phyloP scores from a whole-genome alignment of 805 yeast species.

The Pichia membranifaciens region DNA sequence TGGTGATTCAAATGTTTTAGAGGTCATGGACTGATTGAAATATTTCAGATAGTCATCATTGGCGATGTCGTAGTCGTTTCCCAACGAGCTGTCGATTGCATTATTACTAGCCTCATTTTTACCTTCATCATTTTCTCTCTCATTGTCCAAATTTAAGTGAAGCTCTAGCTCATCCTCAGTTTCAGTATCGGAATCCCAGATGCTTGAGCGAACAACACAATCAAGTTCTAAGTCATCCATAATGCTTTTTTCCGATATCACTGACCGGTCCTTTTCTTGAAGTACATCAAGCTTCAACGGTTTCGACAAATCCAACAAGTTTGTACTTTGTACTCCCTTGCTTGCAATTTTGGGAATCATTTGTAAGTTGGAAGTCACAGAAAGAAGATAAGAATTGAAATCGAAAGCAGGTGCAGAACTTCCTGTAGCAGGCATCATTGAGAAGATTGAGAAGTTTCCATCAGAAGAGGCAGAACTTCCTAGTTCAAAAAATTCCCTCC shows the following conservation, averaged over 20 bases:
- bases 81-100: too few relatives aligned
- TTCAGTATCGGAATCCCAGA: slow-evolving; percentile 14
- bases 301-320: slow-evolving; percentile 7
- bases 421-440: not conserved
- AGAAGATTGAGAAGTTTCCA: slow-evolving; percentile 4
- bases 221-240: slow-evolving; percentile 14
- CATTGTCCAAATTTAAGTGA: slow-evolving; percentile 16
- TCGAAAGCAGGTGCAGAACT: slow-evolving; percentile 16
- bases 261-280: slow-evolving; percentile 2
- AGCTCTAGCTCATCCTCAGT: slow-evolving; percentile 22
- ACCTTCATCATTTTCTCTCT: not conserved
- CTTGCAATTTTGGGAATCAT: slow-evolving; percentile 2
- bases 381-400: slow-evolving; percentile 25
- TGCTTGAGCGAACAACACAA: slow-evolving; percentile 16
- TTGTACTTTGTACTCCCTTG: slow-evolving; percentile 15
- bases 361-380: slow-evolving; percentile 19
- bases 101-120: not conserved
- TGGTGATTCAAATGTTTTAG: not conserved
- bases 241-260: slow-evolving; percentile 1
- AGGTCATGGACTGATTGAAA: slow-evolving; percentile 1
- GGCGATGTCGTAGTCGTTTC: not conserved
- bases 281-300: slow-evolving; percentile 7
- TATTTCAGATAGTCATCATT: not conserved
- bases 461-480: not conserved
- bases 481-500: slow-evolving; percentile 10